Percentiles rank a stretch among this genome's conserved stretches.
Conservation (phyloP, 2,329 filamentous ascomycete genomes). For the Sphaerulina musiva region DNA sequence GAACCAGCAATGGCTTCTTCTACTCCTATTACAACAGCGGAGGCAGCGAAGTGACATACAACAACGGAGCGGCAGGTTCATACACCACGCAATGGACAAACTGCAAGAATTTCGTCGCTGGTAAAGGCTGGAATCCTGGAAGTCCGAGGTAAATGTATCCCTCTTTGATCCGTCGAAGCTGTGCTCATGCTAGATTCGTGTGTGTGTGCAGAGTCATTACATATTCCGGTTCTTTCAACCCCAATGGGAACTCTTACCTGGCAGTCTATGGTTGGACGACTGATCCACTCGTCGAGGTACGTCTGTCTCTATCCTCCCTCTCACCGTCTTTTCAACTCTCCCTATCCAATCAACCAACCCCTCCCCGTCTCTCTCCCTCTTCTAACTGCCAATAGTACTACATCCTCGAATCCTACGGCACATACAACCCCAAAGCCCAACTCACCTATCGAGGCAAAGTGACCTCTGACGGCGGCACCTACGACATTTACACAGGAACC, state of each 20-base stretch:
- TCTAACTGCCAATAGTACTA: slow-evolving; percentile 1
- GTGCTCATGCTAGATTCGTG: too few relatives aligned
- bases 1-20: slow-evolving; percentile 53
- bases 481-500: slow-evolving; percentile 47
- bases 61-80: slow-evolving; percentile 46
- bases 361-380: neutral
- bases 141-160: slow-evolving; percentile 38
- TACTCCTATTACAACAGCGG: slow-evolving; percentile 57
- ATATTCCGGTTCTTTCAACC: slow-evolving; percentile 45
- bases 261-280: slow-evolving; percentile 54
- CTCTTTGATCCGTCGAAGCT: too few relatives aligned
- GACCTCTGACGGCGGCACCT: slow-evolving; percentile 47
- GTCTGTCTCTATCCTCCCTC: neutral
- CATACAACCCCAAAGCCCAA: slow-evolving; percentile 39
- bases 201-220: slow-evolving; percentile 40
- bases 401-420: slow-evolving; percentile 50
- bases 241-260: slow-evolving; percentile 48
- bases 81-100: slow-evolving; percentile 45
- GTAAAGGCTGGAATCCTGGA: slow-evolving; percentile 55
- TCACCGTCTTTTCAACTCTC: too few relatives aligned
- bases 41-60: slow-evolving; percentile 48
- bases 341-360: too few relatives aligned
- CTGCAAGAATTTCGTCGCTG: slow-evolving; percentile 50
- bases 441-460: slow-evolving; percentile 47
- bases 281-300: slow-evolving; percentile 49